Conservation (phyloP, 2,329 filamentous ascomycete genomes). For the Exophiala oligosperma region DNA sequence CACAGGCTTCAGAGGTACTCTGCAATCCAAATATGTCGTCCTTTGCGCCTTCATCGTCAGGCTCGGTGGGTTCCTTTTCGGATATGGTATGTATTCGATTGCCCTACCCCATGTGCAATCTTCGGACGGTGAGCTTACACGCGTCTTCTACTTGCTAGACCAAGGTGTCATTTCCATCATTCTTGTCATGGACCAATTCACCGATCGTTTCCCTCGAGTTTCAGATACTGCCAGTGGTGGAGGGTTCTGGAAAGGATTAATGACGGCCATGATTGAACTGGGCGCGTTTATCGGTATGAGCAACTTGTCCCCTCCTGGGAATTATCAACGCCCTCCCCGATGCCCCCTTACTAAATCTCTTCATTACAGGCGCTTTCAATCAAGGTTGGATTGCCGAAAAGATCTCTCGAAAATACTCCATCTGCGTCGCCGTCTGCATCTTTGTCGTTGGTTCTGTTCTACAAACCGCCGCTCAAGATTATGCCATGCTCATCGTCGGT, state of each 20-base stretch:
- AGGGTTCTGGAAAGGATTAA: constrained; percentile 45
- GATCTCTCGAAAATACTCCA: constrained; percentile 54
- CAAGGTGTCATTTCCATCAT: constrained; percentile 48
- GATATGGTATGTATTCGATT: constrained; percentile 36
- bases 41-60: constrained; percentile 54
- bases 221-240: constrained; percentile 39
- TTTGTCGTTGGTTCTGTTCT: constrained; percentile 54
- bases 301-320: too few species aligned
- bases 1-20: constrained; percentile 49
- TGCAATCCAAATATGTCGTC: constrained; percentile 50
- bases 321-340: neutral
- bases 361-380: constrained; percentile 40
- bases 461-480: constrained; percentile 52
- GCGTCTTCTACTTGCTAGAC: constrained; percentile 30
- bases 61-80: constrained; percentile 52
- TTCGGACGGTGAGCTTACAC: neutral
- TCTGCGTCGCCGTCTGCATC: constrained; percentile 52
- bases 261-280: constrained; percentile 58
- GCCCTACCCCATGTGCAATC: neutral
- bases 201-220: constrained; percentile 47
- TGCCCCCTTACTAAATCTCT: neutral
- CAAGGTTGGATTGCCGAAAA: constrained; percentile 54
- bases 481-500: constrained; percentile 53
- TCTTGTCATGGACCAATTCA: constrained; percentile 55
- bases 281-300: constrained; percentile 46